Evolutionary conservation across 805 yeast genomes (phyloP), one percentile per base, ranked within the genome.

Genomic region (Starmerella scarabaei): DNA sequence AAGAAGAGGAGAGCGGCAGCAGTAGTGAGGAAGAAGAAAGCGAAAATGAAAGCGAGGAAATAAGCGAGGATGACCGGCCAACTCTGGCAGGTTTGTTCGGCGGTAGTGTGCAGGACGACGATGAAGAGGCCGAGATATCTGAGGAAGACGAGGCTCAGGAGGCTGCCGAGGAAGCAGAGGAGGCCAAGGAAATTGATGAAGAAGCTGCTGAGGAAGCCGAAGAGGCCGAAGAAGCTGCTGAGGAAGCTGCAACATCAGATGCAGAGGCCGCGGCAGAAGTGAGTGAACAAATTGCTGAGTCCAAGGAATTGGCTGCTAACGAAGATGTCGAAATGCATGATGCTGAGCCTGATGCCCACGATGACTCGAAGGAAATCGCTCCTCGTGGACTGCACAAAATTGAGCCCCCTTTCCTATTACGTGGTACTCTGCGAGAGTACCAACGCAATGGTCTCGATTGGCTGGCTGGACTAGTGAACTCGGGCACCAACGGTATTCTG

Each of bases 371-470:
- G 12, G 43, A 36, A 9, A n/a, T n/a, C n/a, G n/a, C n/a, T n/a
- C 34, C 27, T 21, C 14, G 31, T 28, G 15, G 37, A 21, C 17
- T 34, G 20, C 49, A 52, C 35, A 45, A 46, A 7, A 54, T 85
- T 6, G 84, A 91, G 0, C 54, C 72, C 3, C 97, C 97, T 0
- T 66, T 75, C 12, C 45, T 68, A 8, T 63, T 91, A 20, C 69
- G 85, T 45, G 99, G 97, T 21, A 73, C 75, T 0, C 64, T 91
- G 38, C 75, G 99, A 57, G 82, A 75, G 7, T 91, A 91, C 53
- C 99, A 91, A 58, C 88, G 85, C 42, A 94, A 84, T 59, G 99
- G 99, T 44, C 67, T 91, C 29, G 93, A 91, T 51, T 91, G 99
- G 99, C 64, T 91, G 36, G 97, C 95, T 1, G 84, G 95, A 34